Evolutionary conservation across 176 grass and related monocot species (phyloP).

Genomic region (Typha latifolia): DNA sequence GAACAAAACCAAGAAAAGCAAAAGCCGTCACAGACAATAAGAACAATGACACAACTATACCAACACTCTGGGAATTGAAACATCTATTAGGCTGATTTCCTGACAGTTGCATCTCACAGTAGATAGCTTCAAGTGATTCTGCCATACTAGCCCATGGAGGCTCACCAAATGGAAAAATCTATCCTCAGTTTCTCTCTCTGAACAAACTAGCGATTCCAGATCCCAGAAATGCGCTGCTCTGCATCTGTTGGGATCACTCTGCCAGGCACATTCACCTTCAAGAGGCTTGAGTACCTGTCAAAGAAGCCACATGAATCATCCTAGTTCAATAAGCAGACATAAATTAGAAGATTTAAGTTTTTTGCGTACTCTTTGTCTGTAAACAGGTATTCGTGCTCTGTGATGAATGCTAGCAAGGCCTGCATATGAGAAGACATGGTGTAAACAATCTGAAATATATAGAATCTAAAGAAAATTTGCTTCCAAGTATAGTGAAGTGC

Average conservation of each 20-base stretch:
- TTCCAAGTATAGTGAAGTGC: slow-evolving; percentile 19
- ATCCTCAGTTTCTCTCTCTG: neutral
- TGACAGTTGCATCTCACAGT: too few species aligned
- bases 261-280: slow-evolving; percentile 79
- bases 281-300: slow-evolving; percentile 55
- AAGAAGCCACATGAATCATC: slow-evolving; percentile 4
- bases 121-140: too few species aligned
- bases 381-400: slow-evolving; percentile 79
- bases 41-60: too few species aligned
- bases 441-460: slow-evolving; percentile 22
- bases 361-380: slow-evolving; percentile 61
- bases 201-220: slow-evolving; percentile 40
- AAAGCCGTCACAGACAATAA: too few species aligned
- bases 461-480: slow-evolving; percentile 6
- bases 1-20: too few species aligned
- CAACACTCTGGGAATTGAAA: too few species aligned
- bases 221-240: slow-evolving; percentile 55
- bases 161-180: neutral
- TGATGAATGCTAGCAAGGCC: slow-evolving; percentile 77
- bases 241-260: slow-evolving; percentile 82
- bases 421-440: slow-evolving; percentile 26
- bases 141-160: too few species aligned
- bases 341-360: neutral
- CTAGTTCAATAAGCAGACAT: neutral
- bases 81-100: too few species aligned